Evolutionary conservation across 2,329 filamentous ascomycete species (phyloP).

Genomic region (Penicillium sp.): DNA sequence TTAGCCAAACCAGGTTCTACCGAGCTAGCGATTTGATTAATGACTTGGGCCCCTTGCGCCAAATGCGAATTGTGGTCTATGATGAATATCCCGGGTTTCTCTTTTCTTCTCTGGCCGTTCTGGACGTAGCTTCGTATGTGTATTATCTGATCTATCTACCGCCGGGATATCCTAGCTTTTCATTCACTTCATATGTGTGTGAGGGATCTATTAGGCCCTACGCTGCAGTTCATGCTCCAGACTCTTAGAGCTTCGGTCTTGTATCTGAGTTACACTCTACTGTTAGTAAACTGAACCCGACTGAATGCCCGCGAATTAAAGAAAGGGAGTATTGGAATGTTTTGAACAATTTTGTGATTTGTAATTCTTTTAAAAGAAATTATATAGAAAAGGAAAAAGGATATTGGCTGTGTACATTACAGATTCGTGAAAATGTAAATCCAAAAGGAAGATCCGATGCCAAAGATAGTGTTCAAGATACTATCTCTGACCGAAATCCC

Average conservation of each 20-base stretch:
- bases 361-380: constrained; percentile 13
- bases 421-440: constrained; percentile 32
- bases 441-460: not conserved
- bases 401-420: constrained; percentile 42
- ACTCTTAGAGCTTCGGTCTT: constrained; percentile 34
- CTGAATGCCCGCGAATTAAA: constrained; percentile 5
- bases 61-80: not conserved
- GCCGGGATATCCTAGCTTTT: too few relatives aligned
- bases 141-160: too few relatives aligned
- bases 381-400: constrained; percentile 20
- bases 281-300: constrained; percentile 26
- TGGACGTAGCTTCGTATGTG: too few relatives aligned
- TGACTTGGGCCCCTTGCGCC: not conserved
- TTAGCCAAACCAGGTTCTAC: not conserved
- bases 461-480: not conserved
- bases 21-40: not conserved
- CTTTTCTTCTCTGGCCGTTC: too few relatives aligned
- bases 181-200: too few relatives aligned
- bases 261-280: constrained; percentile 28
- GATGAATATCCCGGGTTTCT: not conserved
- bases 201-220: too few relatives aligned
- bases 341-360: constrained; percentile 20
- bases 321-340: not conserved
- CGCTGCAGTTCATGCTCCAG: too few relatives aligned
- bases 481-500: not conserved